These are phyloP conservation scores for Stagonosporopsis chrysanthemi DNA, from an alignment of 2,329 filamentous ascomycete species.

Conservation along the genomic window DNA sequence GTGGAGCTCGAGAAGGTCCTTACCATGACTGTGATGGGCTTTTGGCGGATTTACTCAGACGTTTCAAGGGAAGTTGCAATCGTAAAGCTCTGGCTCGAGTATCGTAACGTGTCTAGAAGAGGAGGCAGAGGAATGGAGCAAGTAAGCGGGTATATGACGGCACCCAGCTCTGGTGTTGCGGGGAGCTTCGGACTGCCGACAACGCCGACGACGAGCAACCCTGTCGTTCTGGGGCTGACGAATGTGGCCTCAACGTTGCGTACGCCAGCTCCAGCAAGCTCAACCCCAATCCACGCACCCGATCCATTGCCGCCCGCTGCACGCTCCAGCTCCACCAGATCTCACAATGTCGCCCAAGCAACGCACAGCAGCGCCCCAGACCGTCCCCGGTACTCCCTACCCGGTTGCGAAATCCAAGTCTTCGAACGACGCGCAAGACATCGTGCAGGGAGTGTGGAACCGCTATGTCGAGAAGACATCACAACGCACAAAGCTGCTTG, in stretches of 20 bases:
- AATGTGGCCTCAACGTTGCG: slow-evolving; percentile 38
- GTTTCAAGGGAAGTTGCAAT: background rate
- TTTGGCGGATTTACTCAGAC: background rate
- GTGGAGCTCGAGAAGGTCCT: background rate
- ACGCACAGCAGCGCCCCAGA: slow-evolving; percentile 29
- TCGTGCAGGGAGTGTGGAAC: slow-evolving; percentile 73
- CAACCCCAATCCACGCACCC: slow-evolving; percentile 19
- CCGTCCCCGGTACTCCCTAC: slow-evolving; percentile 27
- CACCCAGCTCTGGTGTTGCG: slow-evolving; percentile 19
- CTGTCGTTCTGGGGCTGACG: slow-evolving; percentile 20
- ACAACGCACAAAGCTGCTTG: slow-evolving; percentile 89
- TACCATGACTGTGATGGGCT: slow-evolving; percentile 1
- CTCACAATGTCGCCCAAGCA: slow-evolving; percentile 45
- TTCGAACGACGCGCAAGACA: slow-evolving; percentile 58
- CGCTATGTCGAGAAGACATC: slow-evolving; percentile 83
- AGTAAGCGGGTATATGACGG: slow-evolving; percentile 11
- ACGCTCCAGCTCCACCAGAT: slow-evolving; percentile 1
- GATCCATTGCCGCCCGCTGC: slow-evolving; percentile 9
- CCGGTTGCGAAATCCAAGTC: slow-evolving; percentile 35
- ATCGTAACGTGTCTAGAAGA: background rate
- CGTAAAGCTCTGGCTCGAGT: background rate
- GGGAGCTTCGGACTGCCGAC: slow-evolving; percentile 24
- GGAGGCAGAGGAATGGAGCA: slow-evolving; percentile 5
- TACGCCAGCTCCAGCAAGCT: slow-evolving; percentile 18
- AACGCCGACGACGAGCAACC: slow-evolving; percentile 20